phyloP scores from a whole-genome alignment of 257 asterid genomes.

The Rauvolfia tetraphylla region DNA sequence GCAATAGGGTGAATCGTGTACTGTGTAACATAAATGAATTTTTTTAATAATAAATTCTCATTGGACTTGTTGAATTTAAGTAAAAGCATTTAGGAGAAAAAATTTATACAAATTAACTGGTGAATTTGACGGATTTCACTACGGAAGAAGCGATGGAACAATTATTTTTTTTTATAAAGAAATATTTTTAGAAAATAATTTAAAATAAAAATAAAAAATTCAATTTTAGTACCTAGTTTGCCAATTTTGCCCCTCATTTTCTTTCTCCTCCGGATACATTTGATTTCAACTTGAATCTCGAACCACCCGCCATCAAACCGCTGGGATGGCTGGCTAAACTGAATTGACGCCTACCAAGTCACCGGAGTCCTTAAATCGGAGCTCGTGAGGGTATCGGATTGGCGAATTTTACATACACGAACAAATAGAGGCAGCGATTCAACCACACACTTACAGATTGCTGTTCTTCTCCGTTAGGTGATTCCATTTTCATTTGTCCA shows the following conservation, averaged over 20 bases:
- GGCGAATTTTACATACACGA: background rate
- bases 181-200: too few species aligned
- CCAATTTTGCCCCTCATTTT: background rate
- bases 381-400: background rate
- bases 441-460: background rate
- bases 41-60: too few species aligned
- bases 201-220: too few species aligned
- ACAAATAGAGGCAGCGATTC: background rate
- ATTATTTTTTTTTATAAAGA: too few species aligned
- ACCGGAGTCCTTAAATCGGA: background rate
- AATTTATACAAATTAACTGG: too few species aligned
- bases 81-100: too few species aligned
- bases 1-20: too few species aligned
- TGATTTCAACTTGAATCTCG: background rate
- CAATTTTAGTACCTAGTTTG: too few species aligned
- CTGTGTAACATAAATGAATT: too few species aligned
- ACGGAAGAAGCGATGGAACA: too few species aligned
- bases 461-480: background rate
- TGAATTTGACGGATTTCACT: too few species aligned
- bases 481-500: background rate
- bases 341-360: background rate
- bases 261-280: background rate
- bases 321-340: background rate
- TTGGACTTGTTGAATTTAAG: too few species aligned
- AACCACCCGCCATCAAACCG: background rate